phyloP scores from a whole-genome alignment of 2,329 filamentous ascomycete genomes.

The Penicillium nordicum region DNA sequence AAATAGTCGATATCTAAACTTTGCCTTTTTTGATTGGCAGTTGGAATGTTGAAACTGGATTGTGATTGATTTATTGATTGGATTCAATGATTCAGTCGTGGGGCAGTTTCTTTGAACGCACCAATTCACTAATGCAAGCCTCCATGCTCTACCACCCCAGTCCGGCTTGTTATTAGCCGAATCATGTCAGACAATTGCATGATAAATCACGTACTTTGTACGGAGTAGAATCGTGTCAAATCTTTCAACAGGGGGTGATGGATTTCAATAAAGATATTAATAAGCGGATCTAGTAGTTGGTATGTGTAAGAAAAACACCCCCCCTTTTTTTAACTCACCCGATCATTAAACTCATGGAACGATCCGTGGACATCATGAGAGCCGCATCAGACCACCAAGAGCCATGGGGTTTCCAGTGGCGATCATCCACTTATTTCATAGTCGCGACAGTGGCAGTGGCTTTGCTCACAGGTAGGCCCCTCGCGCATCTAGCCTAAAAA shows the following conservation, averaged over 20 bases:
- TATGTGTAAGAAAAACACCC: neutral
- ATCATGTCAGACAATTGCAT: neutral
- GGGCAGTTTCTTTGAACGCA: neutral
- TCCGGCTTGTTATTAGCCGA: neutral
- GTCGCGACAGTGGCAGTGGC: constrained; percentile 25
- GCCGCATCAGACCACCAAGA: neutral
- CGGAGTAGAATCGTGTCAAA: neutral
- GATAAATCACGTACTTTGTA: too few relatives aligned
- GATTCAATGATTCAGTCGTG: neutral
- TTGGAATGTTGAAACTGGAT: neutral
- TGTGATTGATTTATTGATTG: neutral
- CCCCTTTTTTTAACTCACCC: neutral
- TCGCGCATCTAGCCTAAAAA: neutral
- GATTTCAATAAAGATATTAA: neutral
- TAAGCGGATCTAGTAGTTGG: neutral
- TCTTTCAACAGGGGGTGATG: neutral
- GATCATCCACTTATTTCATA: constrained; percentile 23
- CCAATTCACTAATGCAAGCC: neutral
- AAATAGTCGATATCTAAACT: neutral
- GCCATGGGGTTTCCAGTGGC: constrained; percentile 21
- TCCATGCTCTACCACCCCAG: neutral
- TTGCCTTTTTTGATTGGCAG: neutral
- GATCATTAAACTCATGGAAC: neutral
- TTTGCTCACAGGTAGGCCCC: constrained; percentile 20
- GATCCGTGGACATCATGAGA: neutral